A percentile compares a stretch with the other conserved stretches of the same genome.
Evolutionary conservation across 192 early-diverging fungal genomes (phyloP).

Genomic region (Podila verticillata): DNA sequence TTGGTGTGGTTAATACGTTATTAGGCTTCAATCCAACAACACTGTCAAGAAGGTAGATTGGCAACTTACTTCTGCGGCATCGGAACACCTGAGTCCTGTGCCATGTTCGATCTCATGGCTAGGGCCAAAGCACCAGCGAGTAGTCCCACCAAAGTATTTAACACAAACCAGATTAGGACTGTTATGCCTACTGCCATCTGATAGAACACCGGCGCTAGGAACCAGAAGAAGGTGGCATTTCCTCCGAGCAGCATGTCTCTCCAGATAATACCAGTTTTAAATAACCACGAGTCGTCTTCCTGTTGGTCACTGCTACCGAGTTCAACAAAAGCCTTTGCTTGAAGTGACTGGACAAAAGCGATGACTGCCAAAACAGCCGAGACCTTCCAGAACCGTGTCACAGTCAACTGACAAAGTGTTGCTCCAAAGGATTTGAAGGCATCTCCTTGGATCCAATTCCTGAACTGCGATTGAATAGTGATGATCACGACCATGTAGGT

Average conservation of each 20-base stretch:
- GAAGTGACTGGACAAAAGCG: conserved; percentile 49
- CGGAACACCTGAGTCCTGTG: background rate
- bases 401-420: conserved; percentile 6
- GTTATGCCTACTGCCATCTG: conserved; percentile 57
- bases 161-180: conserved; percentile 42
- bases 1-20: background rate
- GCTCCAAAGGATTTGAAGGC: conserved; percentile 22
- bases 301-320: conserved; percentile 20
- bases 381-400: conserved; percentile 44
- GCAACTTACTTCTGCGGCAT: background rate
- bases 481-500: conserved; percentile 72
- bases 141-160: conserved; percentile 29
- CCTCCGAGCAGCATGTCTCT: conserved; percentile 57
- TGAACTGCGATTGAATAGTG: conserved; percentile 58
- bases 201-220: conserved; percentile 56
- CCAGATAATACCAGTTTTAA: conserved; percentile 9
- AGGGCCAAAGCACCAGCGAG: conserved; percentile 9
- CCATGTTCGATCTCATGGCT: background rate
- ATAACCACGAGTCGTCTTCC: conserved; percentile 10
- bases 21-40: background rate
- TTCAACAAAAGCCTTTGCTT: conserved; percentile 19
- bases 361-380: conserved; percentile 37
- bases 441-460: conserved; percentile 38
- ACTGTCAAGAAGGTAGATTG: too few relatives aligned
- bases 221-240: conserved; percentile 66